These are phyloP conservation scores for Coemansia sp. DNA, from an alignment of 192 early-diverging fungal species.

Conservation along the genomic window DNA sequence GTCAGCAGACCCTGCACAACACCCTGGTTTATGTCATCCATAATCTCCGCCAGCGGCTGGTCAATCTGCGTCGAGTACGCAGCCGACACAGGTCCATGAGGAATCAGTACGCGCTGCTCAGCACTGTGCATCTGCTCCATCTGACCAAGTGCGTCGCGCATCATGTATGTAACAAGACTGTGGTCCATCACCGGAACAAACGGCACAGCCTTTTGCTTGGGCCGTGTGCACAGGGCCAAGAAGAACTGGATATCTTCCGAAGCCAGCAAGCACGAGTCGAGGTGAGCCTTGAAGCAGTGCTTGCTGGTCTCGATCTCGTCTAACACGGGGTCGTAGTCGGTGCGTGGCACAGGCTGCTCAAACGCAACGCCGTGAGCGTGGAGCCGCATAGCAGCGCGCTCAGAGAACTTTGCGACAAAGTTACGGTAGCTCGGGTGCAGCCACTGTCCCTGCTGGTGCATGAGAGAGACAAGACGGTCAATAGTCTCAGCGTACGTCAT, in stretches of 20 bases:
- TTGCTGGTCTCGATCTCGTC: slow-evolving; percentile 77
- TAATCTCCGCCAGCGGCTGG: slow-evolving; percentile 84
- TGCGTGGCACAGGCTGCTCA: background rate
- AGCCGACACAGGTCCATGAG: slow-evolving; percentile 85
- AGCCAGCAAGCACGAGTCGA: slow-evolving; percentile 20
- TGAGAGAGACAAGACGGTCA: slow-evolving; percentile 74
- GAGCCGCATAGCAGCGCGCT: slow-evolving; percentile 71
- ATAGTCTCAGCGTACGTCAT: slow-evolving; percentile 92
- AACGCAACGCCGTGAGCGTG: slow-evolving; percentile 67
- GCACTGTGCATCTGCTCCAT: slow-evolving; percentile 76
- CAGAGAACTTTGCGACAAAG: slow-evolving; percentile 72
- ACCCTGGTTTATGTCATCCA: slow-evolving; percentile 74
- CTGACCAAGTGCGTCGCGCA: slow-evolving; percentile 89
- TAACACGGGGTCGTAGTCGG: slow-evolving; percentile 16
- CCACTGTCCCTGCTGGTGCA: slow-evolving; percentile 80
- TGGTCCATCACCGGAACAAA: slow-evolving; percentile 89
- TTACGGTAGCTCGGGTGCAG: slow-evolving; percentile 75
- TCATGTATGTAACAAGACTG: slow-evolving; percentile 90
- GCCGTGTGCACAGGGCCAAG: slow-evolving; percentile 36
- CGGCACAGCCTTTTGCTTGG: slow-evolving; percentile 80
- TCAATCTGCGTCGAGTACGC: slow-evolving; percentile 66
- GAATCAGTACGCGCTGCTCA: slow-evolving; percentile 78
- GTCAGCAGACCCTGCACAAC: slow-evolving; percentile 69
- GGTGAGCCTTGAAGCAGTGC: slow-evolving; percentile 44
- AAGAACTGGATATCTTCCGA: slow-evolving; percentile 39